phyloP scores from a whole-genome alignment of 768 basidiomycete genomes.

The Hortiboletus flavorubellus region DNA sequence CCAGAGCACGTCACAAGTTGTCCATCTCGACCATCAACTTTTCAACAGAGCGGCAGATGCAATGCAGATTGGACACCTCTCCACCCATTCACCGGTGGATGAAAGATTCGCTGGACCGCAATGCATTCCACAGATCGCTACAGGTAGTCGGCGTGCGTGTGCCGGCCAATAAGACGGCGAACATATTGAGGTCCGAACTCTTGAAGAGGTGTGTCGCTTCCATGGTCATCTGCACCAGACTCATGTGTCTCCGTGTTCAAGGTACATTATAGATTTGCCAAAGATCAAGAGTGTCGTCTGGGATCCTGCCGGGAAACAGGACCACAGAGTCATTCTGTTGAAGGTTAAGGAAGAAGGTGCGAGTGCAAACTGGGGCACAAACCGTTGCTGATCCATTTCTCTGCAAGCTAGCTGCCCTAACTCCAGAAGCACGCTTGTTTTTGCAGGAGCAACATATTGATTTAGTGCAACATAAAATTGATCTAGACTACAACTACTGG shows the following conservation, averaged over 20 bases:
- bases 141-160: constrained; percentile 68
- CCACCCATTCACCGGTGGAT: constrained; percentile 53
- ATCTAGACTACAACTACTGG: constrained; percentile 87
- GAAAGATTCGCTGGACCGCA: constrained; percentile 53
- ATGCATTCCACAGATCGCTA: constrained; percentile 61
- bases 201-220: constrained; percentile 52
- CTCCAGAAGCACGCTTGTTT: constrained; percentile 50
- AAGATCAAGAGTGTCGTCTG: constrained; percentile 57
- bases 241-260: constrained; percentile 27
- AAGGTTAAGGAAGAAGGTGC: constrained; percentile 59
- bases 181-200: constrained; percentile 52
- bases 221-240: not conserved
- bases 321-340: constrained; percentile 63
- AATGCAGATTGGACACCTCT: constrained; percentile 32
- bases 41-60: constrained; percentile 13
- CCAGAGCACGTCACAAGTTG: constrained; percentile 4
- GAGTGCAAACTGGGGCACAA: constrained; percentile 11
- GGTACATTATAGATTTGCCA: constrained; percentile 65
- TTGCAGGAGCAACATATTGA: constrained; percentile 54
- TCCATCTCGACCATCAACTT: not conserved
- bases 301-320: constrained; percentile 46
- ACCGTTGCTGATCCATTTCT: constrained; percentile 5
- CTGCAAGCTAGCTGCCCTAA: constrained; percentile 65
- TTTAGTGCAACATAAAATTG: constrained; percentile 55
- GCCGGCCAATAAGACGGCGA: constrained; percentile 50